phyloP scores from a whole-genome alignment of 495 filamentous ascomycete genomes.

The Hypoxylon fuscum region DNA sequence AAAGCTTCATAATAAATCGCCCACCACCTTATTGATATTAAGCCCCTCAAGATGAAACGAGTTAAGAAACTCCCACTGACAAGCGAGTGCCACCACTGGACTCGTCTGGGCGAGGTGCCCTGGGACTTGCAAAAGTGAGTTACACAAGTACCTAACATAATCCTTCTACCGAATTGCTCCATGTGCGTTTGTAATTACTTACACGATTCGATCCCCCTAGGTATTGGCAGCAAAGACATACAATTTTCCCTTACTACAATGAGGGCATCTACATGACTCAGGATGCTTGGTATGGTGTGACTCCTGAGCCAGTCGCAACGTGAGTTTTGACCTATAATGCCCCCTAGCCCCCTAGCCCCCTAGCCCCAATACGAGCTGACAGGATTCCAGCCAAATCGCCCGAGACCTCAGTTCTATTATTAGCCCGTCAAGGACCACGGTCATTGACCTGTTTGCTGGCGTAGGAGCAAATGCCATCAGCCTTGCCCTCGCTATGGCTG shows the following conservation, averaged over 20 bases:
- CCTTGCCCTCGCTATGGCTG: conserved; percentile 73
- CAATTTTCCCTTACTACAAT: conserved; percentile 83
- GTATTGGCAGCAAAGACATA: conserved; percentile 88
- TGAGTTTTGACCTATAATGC: conserved; percentile 50
- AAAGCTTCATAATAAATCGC: not conserved
- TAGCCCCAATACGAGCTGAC: conserved; percentile 25
- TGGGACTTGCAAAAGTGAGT: conserved; percentile 80
- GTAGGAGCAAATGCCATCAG: conserved; percentile 96
- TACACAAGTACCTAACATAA: not conserved
- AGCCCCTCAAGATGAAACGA: conserved; percentile 38
- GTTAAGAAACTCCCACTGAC: conserved; percentile 55
- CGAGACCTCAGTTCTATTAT: conserved; percentile 65
- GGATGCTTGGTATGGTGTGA: conserved; percentile 95
- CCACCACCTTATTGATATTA: not conserved
- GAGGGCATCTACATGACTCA: conserved; percentile 90
- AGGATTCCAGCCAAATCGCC: conserved; percentile 73
- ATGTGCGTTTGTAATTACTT: not conserved
- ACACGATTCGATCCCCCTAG: conserved; percentile 52
- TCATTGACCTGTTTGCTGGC: conserved; percentile 90
- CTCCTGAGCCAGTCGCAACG: conserved; percentile 89
- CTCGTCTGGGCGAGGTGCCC: conserved; percentile 66
- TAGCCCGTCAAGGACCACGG: conserved; percentile 56
- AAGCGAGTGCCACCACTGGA: conserved; percentile 71
- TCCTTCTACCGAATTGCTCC: conserved; percentile 4
- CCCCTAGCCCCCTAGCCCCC: not conserved